phyloP scores from a whole-genome alignment of 306 rosid species.

The Macrotyloma uniflorum region DNA sequence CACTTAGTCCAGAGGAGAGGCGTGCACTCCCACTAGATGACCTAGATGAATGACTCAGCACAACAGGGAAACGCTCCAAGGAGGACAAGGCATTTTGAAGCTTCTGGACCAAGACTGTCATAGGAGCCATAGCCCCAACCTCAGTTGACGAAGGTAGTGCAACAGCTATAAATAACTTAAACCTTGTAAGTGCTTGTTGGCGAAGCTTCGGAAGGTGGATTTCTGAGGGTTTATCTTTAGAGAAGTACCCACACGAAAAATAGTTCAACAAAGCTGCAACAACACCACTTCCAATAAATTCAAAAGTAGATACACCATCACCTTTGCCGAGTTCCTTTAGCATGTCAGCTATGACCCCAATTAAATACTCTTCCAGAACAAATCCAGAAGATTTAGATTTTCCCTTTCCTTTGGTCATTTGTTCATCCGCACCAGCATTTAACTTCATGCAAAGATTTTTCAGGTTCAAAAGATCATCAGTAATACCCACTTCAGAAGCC shows the following conservation, averaged over 20 bases:
- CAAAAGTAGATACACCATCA: constrained; percentile 98
- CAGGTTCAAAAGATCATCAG: constrained; percentile 81
- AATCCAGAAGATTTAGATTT: constrained; percentile 77
- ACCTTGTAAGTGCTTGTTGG: constrained; percentile 81
- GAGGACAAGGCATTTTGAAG: constrained; percentile 98
- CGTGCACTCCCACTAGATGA: constrained; percentile 90
- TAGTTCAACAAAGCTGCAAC: constrained; percentile 84
- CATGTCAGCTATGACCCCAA: constrained; percentile 82
- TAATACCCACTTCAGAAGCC: constrained; percentile 81
- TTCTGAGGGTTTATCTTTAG: constrained; percentile 77
- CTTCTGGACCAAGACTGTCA: constrained; percentile 91
- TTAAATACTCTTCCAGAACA: constrained; percentile 67
- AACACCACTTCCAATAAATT: constrained; percentile 97
- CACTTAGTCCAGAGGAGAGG: constrained; percentile 93
- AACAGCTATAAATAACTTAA: constrained; percentile 81
- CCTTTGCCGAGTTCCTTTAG: constrained; percentile 92
- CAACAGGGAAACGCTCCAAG: constrained; percentile 95
- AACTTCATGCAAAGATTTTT: constrained; percentile 83
- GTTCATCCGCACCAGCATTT: constrained; percentile 78
- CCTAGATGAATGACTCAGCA: constrained; percentile 94
- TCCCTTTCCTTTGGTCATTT: constrained; percentile 75
- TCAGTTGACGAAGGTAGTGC: constrained; percentile 67
- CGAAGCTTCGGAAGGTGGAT: constrained; percentile 81
- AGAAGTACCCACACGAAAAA: constrained; percentile 88
- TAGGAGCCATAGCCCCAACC: constrained; percentile 54